phyloP scores from a whole-genome alignment of 768 basidiomycete genomes.

The Podaxis sp. region DNA sequence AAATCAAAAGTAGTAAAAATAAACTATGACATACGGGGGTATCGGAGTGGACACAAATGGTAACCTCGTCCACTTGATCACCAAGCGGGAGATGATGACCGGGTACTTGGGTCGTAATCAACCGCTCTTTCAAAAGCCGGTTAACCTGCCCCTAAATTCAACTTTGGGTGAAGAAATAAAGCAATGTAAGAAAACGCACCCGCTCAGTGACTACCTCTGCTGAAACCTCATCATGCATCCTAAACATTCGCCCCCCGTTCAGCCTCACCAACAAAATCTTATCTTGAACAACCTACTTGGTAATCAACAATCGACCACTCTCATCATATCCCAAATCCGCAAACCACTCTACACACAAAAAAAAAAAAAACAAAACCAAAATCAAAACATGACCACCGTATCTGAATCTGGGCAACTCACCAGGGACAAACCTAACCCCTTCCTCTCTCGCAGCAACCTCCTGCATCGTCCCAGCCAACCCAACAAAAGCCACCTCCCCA shows the following conservation, averaged over 20 bases:
- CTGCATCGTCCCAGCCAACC: conserved; percentile 61
- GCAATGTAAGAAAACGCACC: conserved; percentile 24
- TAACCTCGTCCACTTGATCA: conserved; percentile 41
- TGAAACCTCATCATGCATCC: conserved; percentile 47
- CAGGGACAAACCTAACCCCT: conserved; percentile 59
- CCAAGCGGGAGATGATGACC: conserved; percentile 39
- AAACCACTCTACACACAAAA: conserved; percentile 61
- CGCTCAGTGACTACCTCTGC: conserved; percentile 36
- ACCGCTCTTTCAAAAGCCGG: conserved; percentile 35
- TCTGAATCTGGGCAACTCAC: conserved; percentile 20
- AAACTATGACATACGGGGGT: conserved; percentile 44
- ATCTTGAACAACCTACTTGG: conserved; percentile 28
- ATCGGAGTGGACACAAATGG: conserved; percentile 65
- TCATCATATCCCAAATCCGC: conserved; percentile 59
- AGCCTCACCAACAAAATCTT: not conserved
- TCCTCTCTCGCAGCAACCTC: conserved; percentile 50
- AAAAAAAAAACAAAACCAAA: too few relatives aligned
- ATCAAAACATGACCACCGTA: too few relatives aligned
- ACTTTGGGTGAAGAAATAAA: not conserved
- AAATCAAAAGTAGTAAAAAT: not conserved
- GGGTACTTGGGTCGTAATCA: conserved; percentile 41
- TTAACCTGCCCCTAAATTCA: conserved; percentile 29
- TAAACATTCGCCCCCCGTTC: conserved; percentile 14
- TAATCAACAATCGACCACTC: conserved; percentile 56
- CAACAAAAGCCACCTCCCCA: conserved; percentile 46